phyloP scores from a whole-genome alignment of 352 stramenopile species.

The Globisporangium acanthophoron region DNA sequence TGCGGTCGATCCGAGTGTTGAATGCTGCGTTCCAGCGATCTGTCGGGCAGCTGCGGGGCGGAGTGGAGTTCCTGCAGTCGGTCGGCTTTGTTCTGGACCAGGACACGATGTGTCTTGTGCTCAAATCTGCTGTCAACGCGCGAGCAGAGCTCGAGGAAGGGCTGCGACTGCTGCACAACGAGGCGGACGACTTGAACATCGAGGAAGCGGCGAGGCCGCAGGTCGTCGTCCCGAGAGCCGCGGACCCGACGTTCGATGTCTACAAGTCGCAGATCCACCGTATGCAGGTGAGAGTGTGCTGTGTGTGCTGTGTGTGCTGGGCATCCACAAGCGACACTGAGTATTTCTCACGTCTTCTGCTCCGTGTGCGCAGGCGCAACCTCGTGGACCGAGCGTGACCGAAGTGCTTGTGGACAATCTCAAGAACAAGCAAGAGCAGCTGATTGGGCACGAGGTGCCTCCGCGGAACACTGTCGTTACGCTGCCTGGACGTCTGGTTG shows the following conservation, averaged over 20 bases:
- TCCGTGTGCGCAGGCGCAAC: constrained; percentile 50
- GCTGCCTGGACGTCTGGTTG: constrained; percentile 24
- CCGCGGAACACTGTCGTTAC: constrained; percentile 58
- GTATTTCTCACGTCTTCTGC: background rate
- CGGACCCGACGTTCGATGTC: constrained; percentile 59
- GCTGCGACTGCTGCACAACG: constrained; percentile 51
- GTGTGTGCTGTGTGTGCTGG: background rate
- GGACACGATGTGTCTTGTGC: constrained; percentile 44
- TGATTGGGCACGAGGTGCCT: constrained; percentile 55
- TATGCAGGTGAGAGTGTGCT: constrained; percentile 36
- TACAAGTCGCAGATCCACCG: constrained; percentile 84
- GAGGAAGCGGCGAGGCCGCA: constrained; percentile 32
- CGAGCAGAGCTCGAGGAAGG: constrained; percentile 42
- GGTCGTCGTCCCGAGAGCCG: constrained; percentile 31
- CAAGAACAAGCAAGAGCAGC: constrained; percentile 71
- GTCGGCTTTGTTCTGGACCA: constrained; percentile 54
- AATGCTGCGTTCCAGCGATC: constrained; percentile 72
- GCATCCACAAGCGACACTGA: background rate
- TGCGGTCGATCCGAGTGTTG: constrained; percentile 73
- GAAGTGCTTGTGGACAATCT: constrained; percentile 72
- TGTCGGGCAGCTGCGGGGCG: constrained; percentile 60
- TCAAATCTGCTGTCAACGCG: constrained; percentile 17
- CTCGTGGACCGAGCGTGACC: constrained; percentile 67
- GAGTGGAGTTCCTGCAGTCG: constrained; percentile 63
- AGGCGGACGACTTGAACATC: constrained; percentile 77